Evolutionary conservation across 176 grass and related monocot genomes (phyloP), one percentile per base, ranked within the genome.

Genomic region (Areca catechu): DNA sequence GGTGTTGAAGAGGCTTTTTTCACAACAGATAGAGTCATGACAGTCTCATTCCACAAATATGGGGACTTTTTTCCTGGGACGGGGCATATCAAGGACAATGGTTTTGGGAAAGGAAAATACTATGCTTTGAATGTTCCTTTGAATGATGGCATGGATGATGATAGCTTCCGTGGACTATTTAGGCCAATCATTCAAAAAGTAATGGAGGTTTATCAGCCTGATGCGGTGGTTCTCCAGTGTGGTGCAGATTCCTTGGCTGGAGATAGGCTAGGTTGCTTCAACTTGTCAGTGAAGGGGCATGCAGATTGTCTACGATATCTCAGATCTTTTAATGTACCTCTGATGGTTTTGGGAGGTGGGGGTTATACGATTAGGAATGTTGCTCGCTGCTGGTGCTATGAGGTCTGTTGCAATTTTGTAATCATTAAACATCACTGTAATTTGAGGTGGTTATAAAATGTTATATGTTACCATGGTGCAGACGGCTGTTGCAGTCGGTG

Each of bases 51-150:
- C 65, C 65, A 67, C 28, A 67, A 67, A 55, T 67, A 54, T 55
- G 65, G 65, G 65, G 65, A 67, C 28, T 67, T 67, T 12, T 67
- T 67, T 67, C 65, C 65, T 55, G 65, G 65, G 37, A 67, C 65
- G 17, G 65, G 65, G 24, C 65, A 67, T 55, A 67, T 67, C 34
- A 67, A 67, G 51, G 51, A 67, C 22, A 51, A 54, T 47, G 65
- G 65, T 7, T 54, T n/a, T 67, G 65, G 50, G 51, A 50, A 67
- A 67, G 65, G 65, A 37, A 67, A 67, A 19, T 67, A 67, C 25
- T 67, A 67, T 54, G 65, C 65, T 37, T 27, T 67, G 21, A 67
- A 67, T 54, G 65, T 67, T 47, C 65, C 65, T 37, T 37, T 67
- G 20, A 67, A 67, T 54, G 65, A 67, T 47, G 65, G 65, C 18